Conservation (phyloP, 2,329 filamentous ascomycete species). For the Aschersonia sp. region DNA sequence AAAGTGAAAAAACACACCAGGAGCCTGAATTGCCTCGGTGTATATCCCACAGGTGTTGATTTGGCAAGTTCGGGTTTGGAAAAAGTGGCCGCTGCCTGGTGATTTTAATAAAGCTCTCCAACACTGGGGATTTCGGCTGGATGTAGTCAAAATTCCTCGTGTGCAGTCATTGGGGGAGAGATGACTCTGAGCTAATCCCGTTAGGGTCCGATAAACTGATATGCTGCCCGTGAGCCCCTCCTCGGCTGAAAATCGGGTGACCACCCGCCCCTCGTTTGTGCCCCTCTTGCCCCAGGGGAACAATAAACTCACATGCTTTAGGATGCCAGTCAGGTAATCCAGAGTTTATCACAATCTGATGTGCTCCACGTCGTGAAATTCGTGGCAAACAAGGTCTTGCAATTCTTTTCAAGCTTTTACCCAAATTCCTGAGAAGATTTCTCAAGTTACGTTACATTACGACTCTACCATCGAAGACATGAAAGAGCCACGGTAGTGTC, state of each 20-base stretch:
- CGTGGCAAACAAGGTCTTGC: no score
- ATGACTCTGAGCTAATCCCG: slow-evolving; percentile 24
- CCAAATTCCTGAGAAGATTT: no score
- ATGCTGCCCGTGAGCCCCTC: slow-evolving; percentile 20
- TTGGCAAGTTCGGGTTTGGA: background rate
- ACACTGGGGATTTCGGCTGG: slow-evolving; percentile 16
- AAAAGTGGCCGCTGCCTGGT: background rate
- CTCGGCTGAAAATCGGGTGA: slow-evolving; percentile 14
- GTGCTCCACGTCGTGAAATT: no score
- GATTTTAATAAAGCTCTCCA: slow-evolving; percentile 1
- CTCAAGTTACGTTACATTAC: no score
- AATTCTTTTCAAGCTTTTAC: no score
- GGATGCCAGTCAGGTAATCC: no score
- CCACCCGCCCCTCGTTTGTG: no score
- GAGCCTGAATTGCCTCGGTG: no score
- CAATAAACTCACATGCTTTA: background rate
- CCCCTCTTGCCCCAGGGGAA: slow-evolving; percentile 1
- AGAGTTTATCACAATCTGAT: no score
- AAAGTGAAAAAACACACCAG: background rate
- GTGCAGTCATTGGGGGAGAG: slow-evolving; percentile 18
- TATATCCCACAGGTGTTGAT: no score
- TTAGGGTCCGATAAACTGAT: slow-evolving; percentile 22
- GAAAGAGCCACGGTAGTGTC: no score
- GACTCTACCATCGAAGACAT: no score
- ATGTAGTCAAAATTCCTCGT: slow-evolving; percentile 27